phyloP scores from a whole-genome alignment of 371 early-diverging fungal genomes.

The Mortierella sp. region DNA sequence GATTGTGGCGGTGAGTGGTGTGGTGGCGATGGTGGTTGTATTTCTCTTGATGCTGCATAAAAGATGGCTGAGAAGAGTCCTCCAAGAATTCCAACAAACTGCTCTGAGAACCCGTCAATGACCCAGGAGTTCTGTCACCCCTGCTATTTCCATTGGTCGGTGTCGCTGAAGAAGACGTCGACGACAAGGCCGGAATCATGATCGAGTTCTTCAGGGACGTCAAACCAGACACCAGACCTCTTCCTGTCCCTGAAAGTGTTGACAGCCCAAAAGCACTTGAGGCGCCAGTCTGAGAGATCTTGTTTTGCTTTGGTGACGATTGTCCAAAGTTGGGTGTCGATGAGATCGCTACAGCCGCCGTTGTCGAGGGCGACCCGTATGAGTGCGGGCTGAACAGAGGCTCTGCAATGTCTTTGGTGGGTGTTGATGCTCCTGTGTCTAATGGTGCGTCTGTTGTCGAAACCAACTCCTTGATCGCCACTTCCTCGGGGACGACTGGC shows the following conservation, averaged over 20 bases:
- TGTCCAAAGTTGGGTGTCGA: neutral
- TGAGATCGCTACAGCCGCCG: neutral
- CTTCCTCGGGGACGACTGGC: neutral
- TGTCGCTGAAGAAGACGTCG: neutral
- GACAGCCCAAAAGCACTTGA: conserved; percentile 26
- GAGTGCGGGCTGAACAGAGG: neutral
- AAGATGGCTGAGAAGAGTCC: conserved; percentile 9
- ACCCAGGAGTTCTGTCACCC: neutral
- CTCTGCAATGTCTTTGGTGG: neutral
- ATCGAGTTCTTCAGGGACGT: conserved; percentile 54
- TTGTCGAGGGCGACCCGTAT: neutral
- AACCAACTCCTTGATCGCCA: neutral
- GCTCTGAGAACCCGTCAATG: conserved; percentile 24
- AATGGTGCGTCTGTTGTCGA: neutral
- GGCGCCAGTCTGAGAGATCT: neutral
- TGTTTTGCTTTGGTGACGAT: conserved; percentile 1
- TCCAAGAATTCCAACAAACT: conserved; percentile 30
- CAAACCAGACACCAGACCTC: conserved; percentile 48
- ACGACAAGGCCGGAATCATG: conserved; percentile 49
- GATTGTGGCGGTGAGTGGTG: neutral
- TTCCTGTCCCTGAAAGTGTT: conserved; percentile 28
- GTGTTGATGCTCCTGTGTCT: neutral
- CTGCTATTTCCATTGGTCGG: neutral
- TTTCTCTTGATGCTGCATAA: neutral
- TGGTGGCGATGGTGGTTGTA: neutral